These are phyloP conservation scores for Incumbomyces delicatus DNA, from an alignment of 2,329 filamentous ascomycete genomes.

Conservation along the genomic window DNA sequence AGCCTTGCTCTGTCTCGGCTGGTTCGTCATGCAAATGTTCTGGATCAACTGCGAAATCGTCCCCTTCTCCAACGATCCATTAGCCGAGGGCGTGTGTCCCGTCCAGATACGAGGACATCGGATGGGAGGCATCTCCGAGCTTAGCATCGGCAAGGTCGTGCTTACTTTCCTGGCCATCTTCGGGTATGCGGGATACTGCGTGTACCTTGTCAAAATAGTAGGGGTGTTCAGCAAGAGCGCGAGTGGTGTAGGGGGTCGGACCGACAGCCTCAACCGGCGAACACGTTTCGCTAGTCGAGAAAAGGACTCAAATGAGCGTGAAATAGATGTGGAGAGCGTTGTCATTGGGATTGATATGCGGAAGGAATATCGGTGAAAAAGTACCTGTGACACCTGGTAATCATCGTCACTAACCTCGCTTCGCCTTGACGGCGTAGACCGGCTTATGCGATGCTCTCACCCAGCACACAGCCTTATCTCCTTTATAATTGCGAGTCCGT, in stretches of 20 bases:
- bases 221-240: neutral
- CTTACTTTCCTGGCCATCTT: constrained; percentile 11
- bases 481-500: no score
- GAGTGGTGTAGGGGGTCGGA: neutral
- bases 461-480: no score
- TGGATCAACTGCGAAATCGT: constrained; percentile 21
- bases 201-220: neutral
- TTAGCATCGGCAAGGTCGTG: constrained; percentile 15
- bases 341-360: constrained; percentile 2
- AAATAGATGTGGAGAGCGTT: constrained; percentile 1
- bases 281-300: constrained; percentile 1
- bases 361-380: neutral
- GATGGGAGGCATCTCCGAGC: constrained; percentile 20
- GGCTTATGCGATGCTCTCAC: no score
- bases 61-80: constrained; percentile 24
- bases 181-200: constrained; percentile 9
- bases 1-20: constrained; percentile 13
- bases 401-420: no score
- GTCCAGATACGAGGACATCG: constrained; percentile 37
- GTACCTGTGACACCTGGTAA: no score
- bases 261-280: neutral
- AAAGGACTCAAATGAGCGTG: neutral
- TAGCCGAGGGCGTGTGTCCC: constrained; percentile 34
- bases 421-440: no score
- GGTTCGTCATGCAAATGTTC: constrained; percentile 12